Base-by-base conservation (phyloP, 805 yeast genomes). In the Starmerella roubikii region DNA sequence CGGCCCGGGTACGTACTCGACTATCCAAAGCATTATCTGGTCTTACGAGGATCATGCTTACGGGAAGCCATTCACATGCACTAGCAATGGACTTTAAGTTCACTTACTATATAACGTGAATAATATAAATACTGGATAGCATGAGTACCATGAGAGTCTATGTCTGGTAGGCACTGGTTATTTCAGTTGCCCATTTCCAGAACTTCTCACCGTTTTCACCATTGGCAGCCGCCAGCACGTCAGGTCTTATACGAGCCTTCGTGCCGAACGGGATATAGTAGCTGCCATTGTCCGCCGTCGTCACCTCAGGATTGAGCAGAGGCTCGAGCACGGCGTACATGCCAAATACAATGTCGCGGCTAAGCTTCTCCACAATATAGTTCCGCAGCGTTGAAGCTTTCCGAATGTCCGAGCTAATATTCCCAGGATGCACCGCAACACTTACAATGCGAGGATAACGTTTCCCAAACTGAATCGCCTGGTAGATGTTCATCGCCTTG, bases 1-100 rank as follows among this genome's bases (percentile, higher is more conserved):
- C 35, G 79, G 78, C 0, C 78, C 78, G 0, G 79, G 79, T 11
- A 55, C 67, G 4, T 73, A 73, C 42, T 69, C 76, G 13, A 65
- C 73, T 18, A 61, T 72, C 29, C 66, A 71, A 48, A 69, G 76
- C 47, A 73, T 73, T 38, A 59, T 73, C 29, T 35, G 46, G 42
- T 68, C 72, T 23, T 73, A 71, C 53, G 56, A 67, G 46, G 62
- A 60, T 9, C 66, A 66, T 42, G 57, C 61, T 4, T 71, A 70
- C 40, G 76, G 76, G 3, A 60, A 59, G 7, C 72, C 71, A 1
- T 73, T 73, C 47, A 54, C 67, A 9, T 73, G 79, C 52, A 66
- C 63, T 10, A 58, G 60, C 33, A 69, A 68, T 48, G 69, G 64
- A 12, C 38, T 61, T 3, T 60, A 42, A 39, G n/a, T n/a, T n/a